Evolutionary conservation across 1,139 yeast species (phyloP), one percentile per base, ranked within the genome.

Genomic region (Protomyces arabidopsidicola): DNA sequence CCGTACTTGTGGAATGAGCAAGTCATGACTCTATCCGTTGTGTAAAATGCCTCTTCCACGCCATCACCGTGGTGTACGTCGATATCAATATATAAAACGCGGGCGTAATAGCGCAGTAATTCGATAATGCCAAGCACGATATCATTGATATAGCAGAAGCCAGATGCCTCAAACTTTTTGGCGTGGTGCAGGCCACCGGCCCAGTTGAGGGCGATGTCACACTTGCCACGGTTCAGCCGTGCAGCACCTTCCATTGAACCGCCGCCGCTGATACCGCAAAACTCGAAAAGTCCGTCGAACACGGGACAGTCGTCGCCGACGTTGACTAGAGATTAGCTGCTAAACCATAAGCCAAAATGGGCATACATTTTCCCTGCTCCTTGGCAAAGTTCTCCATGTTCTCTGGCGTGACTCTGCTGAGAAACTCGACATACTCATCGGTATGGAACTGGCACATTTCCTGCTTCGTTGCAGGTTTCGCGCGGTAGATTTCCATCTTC

Each of bases 11-110:
- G 98, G 80, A 93, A 93, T 5, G 97, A 89, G 72, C 95, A 89
- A 0, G 98, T 93, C 98, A 93, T 90, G 60, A 93, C 98, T 69
- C 98, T 79, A 75, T 93, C 98, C 3, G 97, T 90, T 10, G 97
- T 86, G 75, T 91, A 93, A 73, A 93, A 93, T 0, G 98, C 98
- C 75, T 93, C 98, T 75, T 93, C 97, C 36, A 93, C 98, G 68
- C 98, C 98, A 75, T 93, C 98, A 65, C 98, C 98, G 72, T 93
- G 98, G 74, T 93, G 98, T 24, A 93, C 90, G 75, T 93, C 98
- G 68, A 90, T 93, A 74, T 93, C 98, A 68, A 93, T 87, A 74
- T 93, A 93, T 70, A 93, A 79, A n/a, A 93, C 98, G 70, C 98
- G 81, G 55, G 97, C 96, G 76, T 93, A 97, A 73, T 90, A 90